Base-by-base conservation (phyloP, 1,139 yeast species). In the Candida tetrigidarum region DNA sequence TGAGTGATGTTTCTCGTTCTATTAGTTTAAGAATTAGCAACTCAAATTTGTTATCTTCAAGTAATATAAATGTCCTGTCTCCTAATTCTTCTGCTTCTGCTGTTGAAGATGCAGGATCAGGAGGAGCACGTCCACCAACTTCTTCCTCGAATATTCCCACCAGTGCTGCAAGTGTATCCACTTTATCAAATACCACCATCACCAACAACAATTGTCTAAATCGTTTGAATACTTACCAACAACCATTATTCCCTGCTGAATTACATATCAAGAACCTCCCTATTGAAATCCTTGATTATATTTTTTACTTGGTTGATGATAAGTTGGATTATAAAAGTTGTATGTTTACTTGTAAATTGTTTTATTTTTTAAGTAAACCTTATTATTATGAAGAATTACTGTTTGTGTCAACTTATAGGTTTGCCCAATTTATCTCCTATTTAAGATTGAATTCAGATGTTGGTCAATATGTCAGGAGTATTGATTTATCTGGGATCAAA, bases 361-460 rank as follows among this genome's bases (percentile, higher is more conserved):
- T 84, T 51, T 77, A 83, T 56, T 63, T 60, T 37, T 66, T 79
- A n/a, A 71, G 82, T 8, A 81, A 82, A 54, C 76, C 76, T 2
- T 68, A 74, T 27, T 64, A 86, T 16, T 89, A 86, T 59, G 61
- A 67, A 16, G 52, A 64, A n/a, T 79, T 91, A 11, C 52, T 56
- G 12, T 77, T 89, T 53, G 74, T 80, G 0, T 83, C 93, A 3
- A 82, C 91, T 4, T 89, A 84, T 58, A 67, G 96, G 39, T 78
- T 87, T 46, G 93, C 88, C 1, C 96, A 88, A 62, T 83, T 89
- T 57, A 81, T 89, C 8, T 74, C 91, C 1, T 75, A 83, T 8
- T 63, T 89, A 15, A 69, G 86, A 37, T 67, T 77, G 41, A 78
- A 78, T 52, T 72, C 79, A 2, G 69, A 68, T 4, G 73, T 85